Base-by-base conservation (phyloP, 1,139 yeast species). In the Suhomyces anneliseae region DNA sequence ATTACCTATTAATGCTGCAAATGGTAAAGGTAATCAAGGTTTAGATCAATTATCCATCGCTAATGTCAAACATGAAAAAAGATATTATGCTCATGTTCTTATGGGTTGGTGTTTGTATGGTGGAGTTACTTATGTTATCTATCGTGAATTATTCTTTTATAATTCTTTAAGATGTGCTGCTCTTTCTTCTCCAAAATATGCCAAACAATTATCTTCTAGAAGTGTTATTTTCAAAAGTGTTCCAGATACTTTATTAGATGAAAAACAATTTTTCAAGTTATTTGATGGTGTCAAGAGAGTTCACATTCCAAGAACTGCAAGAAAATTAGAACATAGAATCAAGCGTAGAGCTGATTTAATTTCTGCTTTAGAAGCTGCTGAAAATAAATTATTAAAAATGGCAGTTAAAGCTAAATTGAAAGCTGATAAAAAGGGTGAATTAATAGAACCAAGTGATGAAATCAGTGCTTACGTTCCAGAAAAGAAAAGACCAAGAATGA, bases 81-180 rank as follows among this genome's bases (percentile, higher is more conserved):
- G 96, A 48, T 87, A 86, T 66, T 93, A 82, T 66, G 97, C 97
- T 2, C 96, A 92, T 62, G 92, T 85, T 2, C 78, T 93, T 51
- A 69, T 89, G 46, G 83, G 93, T 4, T 87, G 96, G 95, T 56
- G 82, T 36, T 88, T 80, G 63, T 89, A 85, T 65, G 90, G 95
- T 39, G 64, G 75, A 38, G 76, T 88, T 46, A 65, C 88, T 38
- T 90, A 81, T 62, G 76, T 87, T 32, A 76, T 90, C 50, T 90
- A 89, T 70, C 74, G 96, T 47, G 99, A 93, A 66, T 72, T 90
- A 63, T 81, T 82, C 54, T 90, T 82, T 67, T 93, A 84, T 69
- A 81, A 86, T 50, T 82, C 95, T 6, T 76, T 90, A 55, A 81
- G 96, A 61, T 87, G 87, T 57, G 95, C 93, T 9, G 86, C 86